A percentile compares a stretch with the other conserved stretches of the same genome.
phyloP scores from a whole-genome alignment of 768 basidiomycete genomes.

The Termitomyces sp. region DNA sequence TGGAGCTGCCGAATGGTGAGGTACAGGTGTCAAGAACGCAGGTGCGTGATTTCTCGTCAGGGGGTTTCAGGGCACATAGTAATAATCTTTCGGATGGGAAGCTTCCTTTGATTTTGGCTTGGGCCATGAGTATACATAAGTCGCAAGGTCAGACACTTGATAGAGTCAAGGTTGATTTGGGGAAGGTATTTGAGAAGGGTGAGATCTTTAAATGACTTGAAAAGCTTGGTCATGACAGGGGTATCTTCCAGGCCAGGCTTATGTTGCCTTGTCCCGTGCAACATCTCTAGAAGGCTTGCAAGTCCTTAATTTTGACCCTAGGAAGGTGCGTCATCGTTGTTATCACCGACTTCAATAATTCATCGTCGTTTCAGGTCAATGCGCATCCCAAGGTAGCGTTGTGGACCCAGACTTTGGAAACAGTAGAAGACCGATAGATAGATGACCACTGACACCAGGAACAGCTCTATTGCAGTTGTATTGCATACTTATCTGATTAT shows the following conservation, averaged over 20 bases:
- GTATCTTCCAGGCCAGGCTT: slow-evolving; percentile 66
- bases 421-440: slow-evolving; percentile 25
- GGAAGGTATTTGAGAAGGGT: slow-evolving; percentile 92
- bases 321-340: slow-evolving; percentile 43
- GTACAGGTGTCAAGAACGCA: slow-evolving; percentile 75
- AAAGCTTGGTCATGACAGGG: not conserved
- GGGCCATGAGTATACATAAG: slow-evolving; percentile 99
- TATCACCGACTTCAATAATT: not conserved
- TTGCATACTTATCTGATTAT: not conserved
- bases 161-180: slow-evolving; percentile 90
- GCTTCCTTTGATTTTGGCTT: slow-evolving; percentile 85
- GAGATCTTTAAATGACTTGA: slow-evolving; percentile 6
- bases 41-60: slow-evolving; percentile 35
- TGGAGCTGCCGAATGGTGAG: slow-evolving; percentile 83
- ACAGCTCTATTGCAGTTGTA: not conserved
- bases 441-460: not conserved
- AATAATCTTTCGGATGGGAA: slow-evolving; percentile 23
- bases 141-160: slow-evolving; percentile 96
- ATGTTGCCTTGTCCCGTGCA: slow-evolving; percentile 86
- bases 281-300: slow-evolving; percentile 83
- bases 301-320: slow-evolving; percentile 71
- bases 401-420: slow-evolving; percentile 69
- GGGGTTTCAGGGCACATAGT: not conserved
- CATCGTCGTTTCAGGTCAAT: slow-evolving; percentile 39
- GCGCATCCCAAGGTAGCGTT: slow-evolving; percentile 67